Evolutionary conservation across 306 rosid genomes (phyloP).

Genomic region (Geum urbanum): DNA sequence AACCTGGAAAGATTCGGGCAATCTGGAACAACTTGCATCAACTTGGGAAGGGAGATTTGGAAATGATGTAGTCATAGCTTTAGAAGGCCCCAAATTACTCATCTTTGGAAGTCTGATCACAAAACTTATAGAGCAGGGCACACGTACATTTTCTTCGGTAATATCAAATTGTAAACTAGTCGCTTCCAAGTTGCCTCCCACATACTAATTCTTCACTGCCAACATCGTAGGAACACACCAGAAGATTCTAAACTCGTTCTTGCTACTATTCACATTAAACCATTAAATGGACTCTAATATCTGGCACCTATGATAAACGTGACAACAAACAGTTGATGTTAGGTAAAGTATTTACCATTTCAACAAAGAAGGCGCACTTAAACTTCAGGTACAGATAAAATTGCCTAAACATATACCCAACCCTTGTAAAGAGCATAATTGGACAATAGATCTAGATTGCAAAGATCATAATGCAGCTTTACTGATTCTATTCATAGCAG

Average conservation of each 20-base stretch:
- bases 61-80: conserved; percentile 50
- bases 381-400: neutral
- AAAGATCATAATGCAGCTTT: no score
- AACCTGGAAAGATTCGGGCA: conserved; percentile 49
- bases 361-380: neutral
- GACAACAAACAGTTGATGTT: neutral
- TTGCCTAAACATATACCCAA: neutral
- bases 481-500: no score
- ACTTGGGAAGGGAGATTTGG: conserved; percentile 37
- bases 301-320: conserved; percentile 14
- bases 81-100: conserved; percentile 42
- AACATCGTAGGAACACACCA: conserved; percentile 12
- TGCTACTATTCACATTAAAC: neutral
- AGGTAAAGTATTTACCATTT: neutral
- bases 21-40: conserved; percentile 39
- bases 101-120: conserved; percentile 52
- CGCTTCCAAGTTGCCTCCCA: conserved; percentile 14
- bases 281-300: neutral
- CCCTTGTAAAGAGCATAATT: neutral
- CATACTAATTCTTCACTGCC: conserved; percentile 22
- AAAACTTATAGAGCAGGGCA: conserved; percentile 42
- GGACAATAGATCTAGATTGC: no score
- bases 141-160: conserved; percentile 8
- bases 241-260: neutral
- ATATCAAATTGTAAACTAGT: conserved; percentile 7